These are phyloP conservation scores for Ophiostoma novo-ulmi DNA, from an alignment of 2,329 filamentous ascomycete species.

Conservation along the genomic window DNA sequence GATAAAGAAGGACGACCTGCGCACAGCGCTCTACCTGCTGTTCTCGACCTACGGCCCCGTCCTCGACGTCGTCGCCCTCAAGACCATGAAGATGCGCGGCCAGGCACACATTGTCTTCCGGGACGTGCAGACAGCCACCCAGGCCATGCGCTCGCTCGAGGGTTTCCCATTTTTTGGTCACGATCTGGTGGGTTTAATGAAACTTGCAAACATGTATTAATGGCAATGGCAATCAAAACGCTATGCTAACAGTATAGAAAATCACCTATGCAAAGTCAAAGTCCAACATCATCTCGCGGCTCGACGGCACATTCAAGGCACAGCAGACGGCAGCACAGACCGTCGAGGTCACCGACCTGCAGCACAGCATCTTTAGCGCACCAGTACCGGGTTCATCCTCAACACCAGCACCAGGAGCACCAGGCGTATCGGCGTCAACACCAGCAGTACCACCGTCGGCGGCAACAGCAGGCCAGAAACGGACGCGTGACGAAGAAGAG, in stretches of 20 bases:
- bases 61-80: constrained; percentile 84
- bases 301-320: constrained; percentile 83
- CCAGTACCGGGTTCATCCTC: constrained; percentile 48
- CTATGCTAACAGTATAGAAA: constrained; percentile 57
- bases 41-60: constrained; percentile 93
- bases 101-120: constrained; percentile 91
- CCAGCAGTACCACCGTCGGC: constrained; percentile 11
- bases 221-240: constrained; percentile 53
- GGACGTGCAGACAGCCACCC: constrained; percentile 84
- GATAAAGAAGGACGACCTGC: constrained; percentile 81
- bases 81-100: constrained; percentile 87
- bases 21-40: constrained; percentile 82
- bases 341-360: constrained; percentile 65
- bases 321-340: constrained; percentile 54
- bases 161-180: constrained; percentile 80
- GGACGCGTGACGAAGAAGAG: constrained; percentile 62
- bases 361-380: constrained; percentile 75
- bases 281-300: constrained; percentile 80
- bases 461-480: constrained; percentile 56
- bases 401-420: constrained; percentile 35
- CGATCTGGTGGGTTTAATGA: constrained; percentile 63
- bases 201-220: constrained; percentile 54
- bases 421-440: constrained; percentile 28
- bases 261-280: constrained; percentile 88
- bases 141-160: constrained; percentile 85